Evolutionary conservation across 148 eudicot species (phyloP), one percentile per base, ranked within the genome.

Genomic region (Rheum nobile): DNA sequence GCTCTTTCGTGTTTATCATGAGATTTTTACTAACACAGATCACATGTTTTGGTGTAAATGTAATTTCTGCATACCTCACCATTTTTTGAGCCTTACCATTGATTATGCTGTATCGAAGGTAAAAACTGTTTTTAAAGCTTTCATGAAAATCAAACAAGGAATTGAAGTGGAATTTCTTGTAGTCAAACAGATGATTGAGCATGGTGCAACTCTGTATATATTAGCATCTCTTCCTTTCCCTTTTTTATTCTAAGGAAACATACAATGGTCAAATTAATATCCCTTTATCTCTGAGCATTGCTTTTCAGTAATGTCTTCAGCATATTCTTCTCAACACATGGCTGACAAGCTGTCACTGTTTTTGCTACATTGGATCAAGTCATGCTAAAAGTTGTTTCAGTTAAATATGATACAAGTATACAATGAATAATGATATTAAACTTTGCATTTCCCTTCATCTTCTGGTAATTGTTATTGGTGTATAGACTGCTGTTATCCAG

Each of bases 141-240:
- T 84, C n/a, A 8, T 71, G 74, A 71, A 79, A 65, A 78, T 38
- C 65, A 72, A 71, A 35, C 77, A 59, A 73, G 78, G 70, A 59
- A 74, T 81, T 67, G 72, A 72, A 31, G 78, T 75, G 54, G 80
- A 81, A 42, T 28, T 84, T 61, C 72, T 39, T 74, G 74, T 72
- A 41, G 67, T 68, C 52, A 22, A 55, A 42, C 77, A 71, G 67
- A 71, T 13, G 38, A 19, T 67, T 76, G 71, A 80, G 28, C 67
- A 59, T n/a, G n/a, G n/a, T n/a, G n/a, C n/a, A n/a, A n/a, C n/a
- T n/a, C n/a, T n/a, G n/a, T n/a, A n/a, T n/a, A n/a, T n/a, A n/a
- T n/a, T n/a, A n/a, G n/a, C n/a, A n/a, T n/a, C n/a, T n/a, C n/a
- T n/a, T n/a, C n/a, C n/a, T n/a, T 26, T 14, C 31, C 16, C 10